phyloP scores from a whole-genome alignment of 2,329 filamentous ascomycete species.

The Cyclaneusma minus region DNA sequence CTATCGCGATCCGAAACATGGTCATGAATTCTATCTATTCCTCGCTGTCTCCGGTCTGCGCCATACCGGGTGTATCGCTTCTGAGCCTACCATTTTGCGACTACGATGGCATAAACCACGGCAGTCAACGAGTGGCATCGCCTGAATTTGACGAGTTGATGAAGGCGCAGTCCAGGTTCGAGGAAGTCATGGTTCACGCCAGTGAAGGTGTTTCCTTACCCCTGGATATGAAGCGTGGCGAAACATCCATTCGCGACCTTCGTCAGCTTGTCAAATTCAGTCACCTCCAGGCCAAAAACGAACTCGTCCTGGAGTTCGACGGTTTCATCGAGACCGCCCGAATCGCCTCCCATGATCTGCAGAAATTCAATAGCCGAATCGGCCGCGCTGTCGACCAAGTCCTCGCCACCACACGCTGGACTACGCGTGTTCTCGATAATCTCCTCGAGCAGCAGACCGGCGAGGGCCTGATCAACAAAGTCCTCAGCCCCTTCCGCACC shows the following conservation, averaged over 20 bases:
- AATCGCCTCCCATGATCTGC: conserved; percentile 48
- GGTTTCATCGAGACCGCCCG: conserved; percentile 58
- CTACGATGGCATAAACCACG: conserved; percentile 11
- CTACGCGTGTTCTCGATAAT: conserved; percentile 31
- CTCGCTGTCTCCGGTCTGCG: conserved; percentile 54
- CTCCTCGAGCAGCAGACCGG: conserved; percentile 14
- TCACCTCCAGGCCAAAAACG: conserved; percentile 47
- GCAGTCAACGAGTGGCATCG: too few species aligned
- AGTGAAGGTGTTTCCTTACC: conserved; percentile 52
- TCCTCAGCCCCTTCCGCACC: conserved; percentile 46
- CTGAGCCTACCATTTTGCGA: conserved; percentile 50
- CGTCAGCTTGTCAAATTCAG: conserved; percentile 58
- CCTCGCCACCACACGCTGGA: conserved; percentile 63
- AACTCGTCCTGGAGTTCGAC: conserved; percentile 62
- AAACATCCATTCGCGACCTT: conserved; percentile 59
- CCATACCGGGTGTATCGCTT: conserved; percentile 47
- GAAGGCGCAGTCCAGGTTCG: conserved; percentile 58
- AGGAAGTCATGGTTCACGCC: conserved; percentile 55
- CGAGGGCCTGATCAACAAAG: conserved; percentile 21
- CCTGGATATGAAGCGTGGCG: conserved; percentile 64
- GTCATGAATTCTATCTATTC: conserved; percentile 42
- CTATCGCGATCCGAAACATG: conserved; percentile 45
- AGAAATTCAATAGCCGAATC: conserved; percentile 63
- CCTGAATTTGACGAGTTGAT: conserved; percentile 61
- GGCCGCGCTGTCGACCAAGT: conserved; percentile 60